Conservation (phyloP, 1,284 basidiomycete species). For the Cryptococcus sp. region DNA sequence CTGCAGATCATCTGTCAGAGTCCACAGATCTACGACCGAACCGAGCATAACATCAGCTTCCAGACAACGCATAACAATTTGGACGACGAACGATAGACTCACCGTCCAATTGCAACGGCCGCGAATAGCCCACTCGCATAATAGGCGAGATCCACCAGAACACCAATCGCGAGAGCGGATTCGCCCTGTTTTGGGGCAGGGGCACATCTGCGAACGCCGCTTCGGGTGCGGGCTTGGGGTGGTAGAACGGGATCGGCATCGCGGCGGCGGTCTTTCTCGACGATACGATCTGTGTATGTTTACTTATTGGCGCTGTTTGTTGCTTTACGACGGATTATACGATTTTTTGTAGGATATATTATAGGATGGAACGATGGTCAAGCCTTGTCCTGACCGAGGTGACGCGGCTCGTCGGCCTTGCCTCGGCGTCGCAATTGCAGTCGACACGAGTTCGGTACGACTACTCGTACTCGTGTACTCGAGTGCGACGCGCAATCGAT, state of each 20-base stretch:
- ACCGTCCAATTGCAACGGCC: constrained; percentile 23
- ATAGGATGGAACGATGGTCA: no score
- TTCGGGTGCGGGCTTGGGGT: constrained; percentile 18
- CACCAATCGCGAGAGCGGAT: constrained; percentile 14
- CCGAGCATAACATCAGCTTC: neutral
- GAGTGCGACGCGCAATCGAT: no score
- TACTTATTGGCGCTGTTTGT: no score
- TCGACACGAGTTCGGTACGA: no score
- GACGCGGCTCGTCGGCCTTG: no score
- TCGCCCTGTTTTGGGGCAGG: constrained; percentile 14
- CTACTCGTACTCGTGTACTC: no score
- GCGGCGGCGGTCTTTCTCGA: neutral
- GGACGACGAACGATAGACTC: neutral
- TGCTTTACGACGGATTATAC: no score
- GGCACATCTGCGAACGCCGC: constrained; percentile 15
- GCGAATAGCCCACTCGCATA: constrained; percentile 22
- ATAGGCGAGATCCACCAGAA: constrained; percentile 23
- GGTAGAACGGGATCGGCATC: constrained; percentile 26
- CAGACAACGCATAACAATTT: no score
- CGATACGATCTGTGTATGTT: no score
- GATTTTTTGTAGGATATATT: no score
- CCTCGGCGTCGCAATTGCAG: no score
- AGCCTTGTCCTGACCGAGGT: no score
- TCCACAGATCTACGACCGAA: constrained; percentile 1
- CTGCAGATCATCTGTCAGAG: constrained; percentile 1